Evolutionary conservation across 768 basidiomycete genomes (phyloP).

Genomic region (Suillus clintonianus): DNA sequence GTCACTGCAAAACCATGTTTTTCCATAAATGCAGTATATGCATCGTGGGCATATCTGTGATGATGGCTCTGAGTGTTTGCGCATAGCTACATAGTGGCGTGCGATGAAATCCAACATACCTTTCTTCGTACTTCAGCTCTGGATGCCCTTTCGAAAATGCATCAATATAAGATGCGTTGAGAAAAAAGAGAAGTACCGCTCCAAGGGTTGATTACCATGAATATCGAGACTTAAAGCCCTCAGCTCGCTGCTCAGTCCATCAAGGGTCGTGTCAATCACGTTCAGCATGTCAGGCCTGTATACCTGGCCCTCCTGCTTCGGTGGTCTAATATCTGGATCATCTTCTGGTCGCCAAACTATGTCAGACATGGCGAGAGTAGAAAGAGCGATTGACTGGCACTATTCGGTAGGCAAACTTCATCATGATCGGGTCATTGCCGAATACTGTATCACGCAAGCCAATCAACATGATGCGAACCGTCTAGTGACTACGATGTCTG

Average conservation of each 20-base stretch:
- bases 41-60: conserved; percentile 64
- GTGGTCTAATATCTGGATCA: conserved; percentile 23
- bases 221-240: too few species aligned
- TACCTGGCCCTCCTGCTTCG: conserved; percentile 33
- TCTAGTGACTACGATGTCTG: neutral
- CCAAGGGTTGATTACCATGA: neutral
- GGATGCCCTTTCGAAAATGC: conserved; percentile 54
- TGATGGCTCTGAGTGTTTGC: neutral
- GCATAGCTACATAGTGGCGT: neutral
- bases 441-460: neutral
- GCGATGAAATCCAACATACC: conserved; percentile 37
- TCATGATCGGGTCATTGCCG: neutral
- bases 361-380: too few species aligned
- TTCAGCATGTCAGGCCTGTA: conserved; percentile 61
- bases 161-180: neutral
- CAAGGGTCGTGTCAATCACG: conserved; percentile 58
- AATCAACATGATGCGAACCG: neutral
- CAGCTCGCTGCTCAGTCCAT: too few species aligned
- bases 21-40: conserved; percentile 61
- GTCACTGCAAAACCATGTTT: conserved; percentile 63
- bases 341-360: conserved; percentile 48
- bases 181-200: neutral
- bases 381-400: neutral
- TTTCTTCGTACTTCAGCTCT: conserved; percentile 69
- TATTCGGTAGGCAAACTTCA: neutral